phyloP scores from a whole-genome alignment of 108 stramenopile genomes.

The Skeletonema grethae region DNA sequence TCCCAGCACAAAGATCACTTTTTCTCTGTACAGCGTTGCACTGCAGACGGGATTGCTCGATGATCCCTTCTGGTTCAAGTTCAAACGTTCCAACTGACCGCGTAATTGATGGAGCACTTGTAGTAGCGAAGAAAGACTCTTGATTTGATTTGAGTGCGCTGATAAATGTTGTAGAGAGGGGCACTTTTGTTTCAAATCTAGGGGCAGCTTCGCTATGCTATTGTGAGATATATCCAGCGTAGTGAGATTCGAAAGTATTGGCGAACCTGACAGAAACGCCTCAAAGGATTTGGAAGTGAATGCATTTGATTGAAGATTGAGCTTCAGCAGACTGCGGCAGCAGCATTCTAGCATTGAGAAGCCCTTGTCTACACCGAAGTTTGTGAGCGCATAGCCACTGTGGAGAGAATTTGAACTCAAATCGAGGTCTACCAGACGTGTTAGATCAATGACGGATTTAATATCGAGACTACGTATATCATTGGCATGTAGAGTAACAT shows the following conservation, averaged over 20 bases:
- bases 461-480: constrained; percentile 11
- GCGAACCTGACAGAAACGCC: neutral
- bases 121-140: constrained; percentile 26
- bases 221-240: constrained; percentile 45
- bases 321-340: constrained; percentile 5
- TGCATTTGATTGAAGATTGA: constrained; percentile 35
- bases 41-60: constrained; percentile 35
- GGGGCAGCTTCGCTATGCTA: constrained; percentile 26
- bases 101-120: constrained; percentile 31
- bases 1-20: constrained; percentile 41
- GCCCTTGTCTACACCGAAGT: constrained; percentile 5
- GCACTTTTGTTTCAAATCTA: neutral
- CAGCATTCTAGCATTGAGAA: constrained; percentile 12
- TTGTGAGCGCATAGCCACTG: constrained; percentile 25
- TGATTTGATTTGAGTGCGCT: constrained; percentile 25
- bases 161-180: constrained; percentile 23
- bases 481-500: constrained; percentile 33
- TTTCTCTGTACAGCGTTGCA: constrained; percentile 36
- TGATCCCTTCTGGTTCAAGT: constrained; percentile 11
- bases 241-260: constrained; percentile 15
- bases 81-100: constrained; percentile 11
- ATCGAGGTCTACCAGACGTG: constrained; percentile 29
- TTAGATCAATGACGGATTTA: constrained; percentile 11
- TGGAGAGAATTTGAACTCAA: constrained; percentile 42
- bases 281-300: constrained; percentile 30